Evolutionary conservation across 306 rosid species (phyloP).

Genomic region (Hylodesmum podocarpum): DNA sequence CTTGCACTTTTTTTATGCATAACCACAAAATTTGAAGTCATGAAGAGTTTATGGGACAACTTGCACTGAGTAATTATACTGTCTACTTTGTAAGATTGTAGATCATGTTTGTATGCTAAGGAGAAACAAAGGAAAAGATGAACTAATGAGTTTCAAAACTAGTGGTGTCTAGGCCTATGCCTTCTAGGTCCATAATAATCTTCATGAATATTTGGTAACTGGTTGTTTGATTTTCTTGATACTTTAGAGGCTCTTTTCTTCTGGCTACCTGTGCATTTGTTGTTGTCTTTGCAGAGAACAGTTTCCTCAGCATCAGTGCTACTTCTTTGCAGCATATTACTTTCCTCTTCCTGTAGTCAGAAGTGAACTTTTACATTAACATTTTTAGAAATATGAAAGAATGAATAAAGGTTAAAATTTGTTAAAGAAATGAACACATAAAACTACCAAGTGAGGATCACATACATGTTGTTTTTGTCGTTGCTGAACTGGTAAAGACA

Average conservation of each 20-base stretch:
- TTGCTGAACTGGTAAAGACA: constrained; percentile 31
- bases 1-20: constrained; percentile 23
- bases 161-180: constrained; percentile 62
- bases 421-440: not conserved
- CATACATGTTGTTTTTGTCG: constrained; percentile 48
- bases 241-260: constrained; percentile 55
- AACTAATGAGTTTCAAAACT: constrained; percentile 12
- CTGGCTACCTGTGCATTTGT: constrained; percentile 64
- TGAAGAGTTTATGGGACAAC: constrained; percentile 18
- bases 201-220: constrained; percentile 66
- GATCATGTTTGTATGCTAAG: not conserved
- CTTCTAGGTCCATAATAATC: constrained; percentile 76
- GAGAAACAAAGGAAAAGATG: not conserved
- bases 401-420: not conserved
- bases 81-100: not conserved
- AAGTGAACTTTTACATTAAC: constrained; percentile 9
- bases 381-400: not conserved
- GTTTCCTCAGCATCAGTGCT: constrained; percentile 18
- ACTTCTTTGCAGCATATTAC: constrained; percentile 25
- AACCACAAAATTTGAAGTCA: not conserved
- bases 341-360: constrained; percentile 45
- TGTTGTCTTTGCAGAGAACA: constrained; percentile 42
- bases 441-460: constrained; percentile 18
- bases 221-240: constrained; percentile 53
- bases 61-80: constrained; percentile 5